Evolutionary conservation across 768 basidiomycete genomes (phyloP).

Genomic region (Termitomyces sp.): DNA sequence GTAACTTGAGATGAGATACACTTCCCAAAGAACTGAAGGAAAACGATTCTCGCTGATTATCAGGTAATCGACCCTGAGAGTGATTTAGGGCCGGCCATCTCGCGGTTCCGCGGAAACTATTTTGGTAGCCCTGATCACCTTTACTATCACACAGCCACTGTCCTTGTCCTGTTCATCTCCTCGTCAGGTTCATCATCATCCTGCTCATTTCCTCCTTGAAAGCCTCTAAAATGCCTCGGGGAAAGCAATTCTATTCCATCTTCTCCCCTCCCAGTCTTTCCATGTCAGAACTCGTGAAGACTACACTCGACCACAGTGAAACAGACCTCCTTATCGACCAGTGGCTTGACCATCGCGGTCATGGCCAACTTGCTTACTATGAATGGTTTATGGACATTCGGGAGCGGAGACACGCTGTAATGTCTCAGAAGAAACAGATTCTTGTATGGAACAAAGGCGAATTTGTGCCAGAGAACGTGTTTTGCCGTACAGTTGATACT

Average conservation of each 20-base stretch:
- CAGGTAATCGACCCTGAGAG: no score
- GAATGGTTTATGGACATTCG: constrained; percentile 73
- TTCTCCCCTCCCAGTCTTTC: constrained; percentile 60
- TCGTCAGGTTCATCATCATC: neutral
- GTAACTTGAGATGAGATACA: neutral
- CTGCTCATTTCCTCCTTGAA: neutral
- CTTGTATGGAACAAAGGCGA: constrained; percentile 66
- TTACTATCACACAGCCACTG: constrained; percentile 14
- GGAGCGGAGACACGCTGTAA: constrained; percentile 52
- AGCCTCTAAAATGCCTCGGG: constrained; percentile 30
- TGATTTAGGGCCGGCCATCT: constrained; percentile 26
- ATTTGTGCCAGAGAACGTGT: constrained; percentile 75
- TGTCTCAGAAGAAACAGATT: constrained; percentile 41
- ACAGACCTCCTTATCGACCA: constrained; percentile 79
- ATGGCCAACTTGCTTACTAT: constrained; percentile 60
- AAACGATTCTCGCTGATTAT: no score
- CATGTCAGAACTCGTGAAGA: constrained; percentile 77
- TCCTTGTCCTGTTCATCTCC: constrained; percentile 9
- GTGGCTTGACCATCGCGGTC: constrained; percentile 69
- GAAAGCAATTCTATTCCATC: constrained; percentile 51
- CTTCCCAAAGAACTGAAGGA: neutral
- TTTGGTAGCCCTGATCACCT: constrained; percentile 18
- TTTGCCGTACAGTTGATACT: constrained; percentile 74
- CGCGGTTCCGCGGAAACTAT: constrained; percentile 17
- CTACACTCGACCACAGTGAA: constrained; percentile 69